Conservation (phyloP, 1,139 yeast genomes). For the Candida sanyaensis region DNA sequence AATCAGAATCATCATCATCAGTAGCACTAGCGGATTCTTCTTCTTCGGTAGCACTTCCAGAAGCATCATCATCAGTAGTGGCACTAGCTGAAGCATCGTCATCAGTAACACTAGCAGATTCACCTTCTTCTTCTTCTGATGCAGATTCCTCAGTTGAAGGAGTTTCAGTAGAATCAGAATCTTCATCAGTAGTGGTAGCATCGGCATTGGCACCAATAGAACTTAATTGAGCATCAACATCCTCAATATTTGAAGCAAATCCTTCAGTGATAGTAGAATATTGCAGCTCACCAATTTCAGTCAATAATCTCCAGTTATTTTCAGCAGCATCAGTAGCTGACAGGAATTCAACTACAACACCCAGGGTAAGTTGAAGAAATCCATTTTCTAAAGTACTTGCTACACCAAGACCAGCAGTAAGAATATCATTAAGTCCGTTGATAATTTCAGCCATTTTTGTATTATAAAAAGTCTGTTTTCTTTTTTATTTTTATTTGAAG, state of each 20-base stretch:
- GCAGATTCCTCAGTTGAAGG: conserved; percentile 3
- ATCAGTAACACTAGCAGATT: conserved; percentile 2
- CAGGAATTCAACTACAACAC: conserved; percentile 13
- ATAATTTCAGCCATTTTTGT: conserved; percentile 12
- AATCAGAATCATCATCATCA: background rate
- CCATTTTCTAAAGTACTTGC: conserved; percentile 14
- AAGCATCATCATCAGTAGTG: conserved; percentile 4
- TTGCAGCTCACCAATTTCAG: conserved; percentile 15
- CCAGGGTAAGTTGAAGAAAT: conserved; percentile 18
- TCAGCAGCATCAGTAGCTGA: conserved; percentile 14
- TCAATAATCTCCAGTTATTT: conserved; percentile 13
- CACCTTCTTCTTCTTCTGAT: background rate
- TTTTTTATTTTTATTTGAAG: conserved; percentile 18
- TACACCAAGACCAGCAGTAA: conserved; percentile 17
- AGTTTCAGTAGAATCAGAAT: conserved; percentile 3
- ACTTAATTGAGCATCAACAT: conserved; percentile 12
- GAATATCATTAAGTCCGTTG: conserved; percentile 13
- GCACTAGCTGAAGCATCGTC: conserved; percentile 9
- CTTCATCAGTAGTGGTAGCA: conserved; percentile 11
- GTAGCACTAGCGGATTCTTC: too few species aligned
- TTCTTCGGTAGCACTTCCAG: too few species aligned
- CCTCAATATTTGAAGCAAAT: conserved; percentile 15
- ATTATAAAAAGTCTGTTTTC: too few species aligned
- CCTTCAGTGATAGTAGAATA: conserved; percentile 16
- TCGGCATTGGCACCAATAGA: conserved; percentile 2